phyloP scores from a whole-genome alignment of 192 early-diverging fungal genomes.

The Podila epigama region DNA sequence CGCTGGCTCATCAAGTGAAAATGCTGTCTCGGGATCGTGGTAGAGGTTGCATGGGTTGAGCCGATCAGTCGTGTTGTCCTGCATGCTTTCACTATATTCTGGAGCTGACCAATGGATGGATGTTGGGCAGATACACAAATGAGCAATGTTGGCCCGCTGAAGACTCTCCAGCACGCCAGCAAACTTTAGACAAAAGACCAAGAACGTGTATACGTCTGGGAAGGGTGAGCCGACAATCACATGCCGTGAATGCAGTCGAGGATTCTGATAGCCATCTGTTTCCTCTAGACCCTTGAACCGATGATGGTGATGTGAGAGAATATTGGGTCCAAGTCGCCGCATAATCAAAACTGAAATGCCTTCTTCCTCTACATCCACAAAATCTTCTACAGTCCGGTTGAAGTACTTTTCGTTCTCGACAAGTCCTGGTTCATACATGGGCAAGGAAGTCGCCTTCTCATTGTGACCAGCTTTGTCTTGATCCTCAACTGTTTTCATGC shows the following conservation, averaged over 20 bases:
- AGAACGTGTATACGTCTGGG: constrained; percentile 18
- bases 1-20: background rate
- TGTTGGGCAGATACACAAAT: constrained; percentile 33
- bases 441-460: background rate
- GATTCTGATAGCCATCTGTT: constrained; percentile 24
- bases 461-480: background rate
- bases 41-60: constrained; percentile 19
- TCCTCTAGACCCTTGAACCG: constrained; percentile 22
- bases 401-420: constrained; percentile 39
- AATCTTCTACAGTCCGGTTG: constrained; percentile 40
- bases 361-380: constrained; percentile 24
- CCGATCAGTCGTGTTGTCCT: background rate
- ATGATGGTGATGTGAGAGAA: constrained; percentile 20
- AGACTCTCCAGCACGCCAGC: constrained; percentile 30
- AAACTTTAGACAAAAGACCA: constrained; percentile 40
- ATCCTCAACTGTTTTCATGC: background rate
- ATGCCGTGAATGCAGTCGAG: background rate
- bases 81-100: background rate
- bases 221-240: constrained; percentile 15
- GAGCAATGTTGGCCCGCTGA: constrained; percentile 31
- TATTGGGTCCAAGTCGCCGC: constrained; percentile 32
- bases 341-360: constrained; percentile 30
- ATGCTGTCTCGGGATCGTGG: background rate
- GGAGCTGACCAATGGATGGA: constrained; percentile 33
- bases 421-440: constrained; percentile 6